A percentile compares a stretch with the other conserved stretches of the same genome.
phyloP scores from a whole-genome alignment of 371 early-diverging fungal species.

The Sporodiniella umbellata region DNA sequence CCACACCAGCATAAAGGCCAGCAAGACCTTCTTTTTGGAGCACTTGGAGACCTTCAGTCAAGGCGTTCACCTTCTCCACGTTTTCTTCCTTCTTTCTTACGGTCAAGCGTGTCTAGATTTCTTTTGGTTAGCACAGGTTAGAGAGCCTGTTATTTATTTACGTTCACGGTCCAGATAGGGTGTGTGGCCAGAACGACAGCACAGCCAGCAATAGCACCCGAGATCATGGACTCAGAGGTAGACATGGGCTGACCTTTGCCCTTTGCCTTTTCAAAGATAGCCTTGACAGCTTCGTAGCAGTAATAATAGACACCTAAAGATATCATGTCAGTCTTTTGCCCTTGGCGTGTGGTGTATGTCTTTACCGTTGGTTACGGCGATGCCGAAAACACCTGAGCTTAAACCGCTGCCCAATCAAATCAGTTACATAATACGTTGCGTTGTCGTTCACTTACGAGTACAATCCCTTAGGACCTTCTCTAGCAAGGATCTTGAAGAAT shows the following conservation, averaged over 20 bases:
- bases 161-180: slow-evolving; percentile 97
- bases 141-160: too few species aligned
- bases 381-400: slow-evolving; percentile 93
- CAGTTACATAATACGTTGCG: too few species aligned
- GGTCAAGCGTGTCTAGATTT: slow-evolving; percentile 60
- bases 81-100: slow-evolving; percentile 57
- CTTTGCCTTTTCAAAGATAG: slow-evolving; percentile 71
- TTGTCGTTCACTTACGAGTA: slow-evolving; percentile 89
- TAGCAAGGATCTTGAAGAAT: slow-evolving; percentile 79
- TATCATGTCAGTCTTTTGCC: too few species aligned
- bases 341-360: background rate
- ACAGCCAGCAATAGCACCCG: slow-evolving; percentile 91
- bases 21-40: slow-evolving; percentile 82
- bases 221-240: slow-evolving; percentile 83
- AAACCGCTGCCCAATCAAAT: slow-evolving; percentile 70
- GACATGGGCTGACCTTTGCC: slow-evolving; percentile 61
- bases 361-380: slow-evolving; percentile 89
- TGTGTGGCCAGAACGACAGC: slow-evolving; percentile 88
- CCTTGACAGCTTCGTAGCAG: slow-evolving; percentile 91
- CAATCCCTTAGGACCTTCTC: slow-evolving; percentile 87
- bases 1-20: slow-evolving; percentile 86
- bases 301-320: slow-evolving; percentile 89
- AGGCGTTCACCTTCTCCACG: slow-evolving; percentile 31
- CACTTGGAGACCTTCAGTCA: slow-evolving; percentile 63
- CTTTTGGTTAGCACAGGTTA: too few species aligned